Conservation (phyloP, 352 stramenopile species). For the Globisporangium lucens region DNA sequence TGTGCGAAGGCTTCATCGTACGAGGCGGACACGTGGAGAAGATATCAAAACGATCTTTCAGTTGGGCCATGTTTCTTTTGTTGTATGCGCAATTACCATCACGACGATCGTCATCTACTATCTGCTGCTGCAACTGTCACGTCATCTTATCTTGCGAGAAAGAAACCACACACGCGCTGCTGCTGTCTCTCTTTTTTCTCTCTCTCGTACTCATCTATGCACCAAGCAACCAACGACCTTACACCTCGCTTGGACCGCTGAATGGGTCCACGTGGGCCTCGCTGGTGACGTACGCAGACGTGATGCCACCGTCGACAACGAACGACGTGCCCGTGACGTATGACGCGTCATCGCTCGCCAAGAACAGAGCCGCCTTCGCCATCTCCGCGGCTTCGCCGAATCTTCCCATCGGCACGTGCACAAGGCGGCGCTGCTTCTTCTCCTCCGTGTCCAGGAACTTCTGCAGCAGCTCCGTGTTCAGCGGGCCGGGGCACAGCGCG, state of each 20-base stretch:
- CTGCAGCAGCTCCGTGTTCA: constrained; percentile 86
- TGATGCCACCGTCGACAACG: constrained; percentile 87
- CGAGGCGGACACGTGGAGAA: background rate
- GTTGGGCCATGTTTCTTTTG: background rate
- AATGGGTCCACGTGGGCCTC: constrained; percentile 80
- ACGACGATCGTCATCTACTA: background rate
- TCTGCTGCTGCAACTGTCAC: background rate
- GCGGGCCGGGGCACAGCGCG: constrained; percentile 75
- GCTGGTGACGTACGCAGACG: constrained; percentile 81
- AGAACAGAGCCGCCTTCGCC: constrained; percentile 85
- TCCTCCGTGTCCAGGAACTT: constrained; percentile 84
- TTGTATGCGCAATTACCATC: constrained; percentile 1
- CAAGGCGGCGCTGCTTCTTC: constrained; percentile 83
- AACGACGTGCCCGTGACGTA: constrained; percentile 88
- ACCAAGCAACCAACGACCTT: constrained; percentile 6
- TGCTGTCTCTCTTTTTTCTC: constrained; percentile 5
- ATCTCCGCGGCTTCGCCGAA: constrained; percentile 87
- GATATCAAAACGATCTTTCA: background rate
- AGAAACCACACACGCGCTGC: background rate
- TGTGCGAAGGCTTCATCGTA: background rate
- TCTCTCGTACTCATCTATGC: background rate
- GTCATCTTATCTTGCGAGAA: constrained; percentile 1
- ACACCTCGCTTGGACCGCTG: constrained; percentile 73
- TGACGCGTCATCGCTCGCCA: constrained; percentile 80
- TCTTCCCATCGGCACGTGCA: constrained; percentile 86